Evolutionary conservation across 1,284 basidiomycete species (phyloP).

Genomic region (Rhodotorula sp.): DNA sequence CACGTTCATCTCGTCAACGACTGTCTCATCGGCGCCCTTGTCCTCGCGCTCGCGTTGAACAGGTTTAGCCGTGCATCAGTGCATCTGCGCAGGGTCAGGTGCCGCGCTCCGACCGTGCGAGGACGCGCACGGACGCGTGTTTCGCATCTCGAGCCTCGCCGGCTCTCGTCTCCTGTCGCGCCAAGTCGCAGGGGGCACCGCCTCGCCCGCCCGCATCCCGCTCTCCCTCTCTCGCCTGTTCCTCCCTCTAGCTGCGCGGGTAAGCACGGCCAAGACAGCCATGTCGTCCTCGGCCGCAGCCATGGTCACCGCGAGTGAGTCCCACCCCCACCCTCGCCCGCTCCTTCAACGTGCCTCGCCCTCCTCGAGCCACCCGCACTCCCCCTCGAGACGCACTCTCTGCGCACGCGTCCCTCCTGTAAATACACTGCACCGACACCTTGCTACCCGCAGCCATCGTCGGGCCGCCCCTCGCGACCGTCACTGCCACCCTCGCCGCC

Average conservation of each 20-base stretch:
- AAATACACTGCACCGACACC: background rate
- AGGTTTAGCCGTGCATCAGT: too few relatives aligned
- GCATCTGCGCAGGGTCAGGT: too few relatives aligned
- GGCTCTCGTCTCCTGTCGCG: background rate
- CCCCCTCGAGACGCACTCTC: background rate
- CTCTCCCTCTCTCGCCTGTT: background rate
- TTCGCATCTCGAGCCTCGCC: too few relatives aligned
- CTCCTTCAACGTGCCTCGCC: background rate
- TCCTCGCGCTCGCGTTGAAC: too few relatives aligned
- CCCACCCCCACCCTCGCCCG: background rate
- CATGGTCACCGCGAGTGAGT: conserved; percentile 34
- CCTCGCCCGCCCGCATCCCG: background rate
- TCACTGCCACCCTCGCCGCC: conserved; percentile 23
- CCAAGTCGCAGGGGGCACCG: too few relatives aligned
- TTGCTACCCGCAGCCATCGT: conserved; percentile 21
- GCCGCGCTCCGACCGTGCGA: too few relatives aligned
- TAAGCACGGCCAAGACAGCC: background rate
- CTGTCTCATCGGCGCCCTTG: too few relatives aligned
- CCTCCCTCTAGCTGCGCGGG: background rate
- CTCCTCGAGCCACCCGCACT: too few relatives aligned
- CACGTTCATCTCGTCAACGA: too few relatives aligned
- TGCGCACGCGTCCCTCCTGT: background rate
- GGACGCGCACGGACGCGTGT: too few relatives aligned
- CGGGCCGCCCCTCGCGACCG: conserved; percentile 13
- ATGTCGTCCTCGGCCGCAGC: conserved; percentile 7